Evolutionary conservation across 2,329 filamentous ascomycete species (phyloP).

Genomic region (Paramyrothecium roridum): DNA sequence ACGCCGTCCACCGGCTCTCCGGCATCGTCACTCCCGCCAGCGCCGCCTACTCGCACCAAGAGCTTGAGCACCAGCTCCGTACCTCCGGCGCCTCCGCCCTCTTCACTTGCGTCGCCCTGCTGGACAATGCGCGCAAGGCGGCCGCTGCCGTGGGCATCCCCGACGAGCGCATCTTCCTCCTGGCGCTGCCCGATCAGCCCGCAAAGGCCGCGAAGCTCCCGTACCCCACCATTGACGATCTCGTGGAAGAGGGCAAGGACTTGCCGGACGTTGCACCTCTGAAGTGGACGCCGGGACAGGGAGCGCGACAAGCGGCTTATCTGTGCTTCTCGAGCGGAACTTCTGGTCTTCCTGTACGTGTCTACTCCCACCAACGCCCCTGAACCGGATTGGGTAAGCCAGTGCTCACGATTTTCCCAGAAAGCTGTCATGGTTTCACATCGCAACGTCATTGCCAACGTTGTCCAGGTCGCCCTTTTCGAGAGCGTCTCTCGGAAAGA

Average conservation of each 20-base stretch:
- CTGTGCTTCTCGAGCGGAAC: slow-evolving; percentile 80
- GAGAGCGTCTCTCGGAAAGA: slow-evolving; percentile 33
- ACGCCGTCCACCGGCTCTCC: slow-evolving; percentile 72
- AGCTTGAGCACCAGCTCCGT: slow-evolving; percentile 70
- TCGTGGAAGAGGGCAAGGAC: slow-evolving; percentile 58
- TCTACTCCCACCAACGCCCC: neutral
- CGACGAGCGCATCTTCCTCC: slow-evolving; percentile 62
- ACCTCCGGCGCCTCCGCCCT: slow-evolving; percentile 66
- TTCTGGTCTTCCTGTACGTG: slow-evolving; percentile 67
- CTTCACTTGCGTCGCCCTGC: slow-evolving; percentile 68
- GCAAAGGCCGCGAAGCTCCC: slow-evolving; percentile 36
- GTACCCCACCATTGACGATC: slow-evolving; percentile 63
- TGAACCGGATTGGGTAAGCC: neutral
- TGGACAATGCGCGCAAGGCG: slow-evolving; percentile 62
- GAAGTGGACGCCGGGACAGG: slow-evolving; percentile 62
- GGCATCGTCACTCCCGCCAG: slow-evolving; percentile 74
- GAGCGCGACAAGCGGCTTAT: slow-evolving; percentile 66
- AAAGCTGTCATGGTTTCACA: slow-evolving; percentile 86
- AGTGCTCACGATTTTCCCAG: slow-evolving; percentile 31
- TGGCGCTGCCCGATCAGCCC: slow-evolving; percentile 60
- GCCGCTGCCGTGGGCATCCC: slow-evolving; percentile 62
- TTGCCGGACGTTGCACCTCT: slow-evolving; percentile 52
- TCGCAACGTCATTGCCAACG: slow-evolving; percentile 74
- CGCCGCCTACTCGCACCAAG: slow-evolving; percentile 66
- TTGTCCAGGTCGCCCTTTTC: slow-evolving; percentile 56